A percentile compares a stretch with the other conserved stretches of the same genome.
Conservation (phyloP, 352 stramenopile genomes). For the Globisporangium perplexum region DNA sequence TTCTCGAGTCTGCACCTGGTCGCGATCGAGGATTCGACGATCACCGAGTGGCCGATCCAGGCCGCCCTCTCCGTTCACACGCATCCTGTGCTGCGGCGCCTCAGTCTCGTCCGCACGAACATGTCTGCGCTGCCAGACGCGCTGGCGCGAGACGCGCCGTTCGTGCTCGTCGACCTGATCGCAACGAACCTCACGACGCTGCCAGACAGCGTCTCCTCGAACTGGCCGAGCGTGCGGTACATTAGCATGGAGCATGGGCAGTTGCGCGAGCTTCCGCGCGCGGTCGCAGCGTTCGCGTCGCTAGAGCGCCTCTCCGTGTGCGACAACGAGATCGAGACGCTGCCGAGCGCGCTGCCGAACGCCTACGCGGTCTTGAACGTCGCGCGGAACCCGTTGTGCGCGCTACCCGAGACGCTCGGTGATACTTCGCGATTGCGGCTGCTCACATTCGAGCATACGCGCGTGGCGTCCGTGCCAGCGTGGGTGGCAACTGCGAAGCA, state of each 20-base stretch:
- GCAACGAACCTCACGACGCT: slow-evolving; percentile 9
- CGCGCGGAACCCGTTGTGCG: slow-evolving; percentile 4
- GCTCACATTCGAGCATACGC: slow-evolving; percentile 7
- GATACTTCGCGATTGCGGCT: slow-evolving; percentile 1
- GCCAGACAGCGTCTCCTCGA: slow-evolving; percentile 3
- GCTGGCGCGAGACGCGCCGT: slow-evolving; percentile 5
- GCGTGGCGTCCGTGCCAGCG: background rate
- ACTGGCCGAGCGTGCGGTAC: slow-evolving; percentile 5
- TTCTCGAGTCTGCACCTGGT: slow-evolving; percentile 15
- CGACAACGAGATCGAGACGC: slow-evolving; percentile 4
- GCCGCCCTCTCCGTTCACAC: slow-evolving; percentile 3
- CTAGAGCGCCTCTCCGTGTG: slow-evolving; percentile 10
- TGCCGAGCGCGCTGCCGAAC: background rate
- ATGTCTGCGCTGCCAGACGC: slow-evolving; percentile 5
- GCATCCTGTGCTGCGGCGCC: background rate
- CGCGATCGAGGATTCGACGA: slow-evolving; percentile 20
- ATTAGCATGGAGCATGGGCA: slow-evolving; percentile 12
- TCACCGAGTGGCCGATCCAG: slow-evolving; percentile 13
- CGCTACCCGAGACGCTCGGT: background rate
- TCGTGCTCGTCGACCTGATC: slow-evolving; percentile 9
- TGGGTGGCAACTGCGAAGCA: background rate
- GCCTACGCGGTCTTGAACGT: slow-evolving; percentile 5
- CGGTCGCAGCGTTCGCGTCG: background rate
- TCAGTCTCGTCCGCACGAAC: slow-evolving; percentile 5
- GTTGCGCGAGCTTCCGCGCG: slow-evolving; percentile 5